Evolutionary conservation across 2,329 filamentous ascomycete species (phyloP).

Genomic region (Nothomitra cinnamomea): DNA sequence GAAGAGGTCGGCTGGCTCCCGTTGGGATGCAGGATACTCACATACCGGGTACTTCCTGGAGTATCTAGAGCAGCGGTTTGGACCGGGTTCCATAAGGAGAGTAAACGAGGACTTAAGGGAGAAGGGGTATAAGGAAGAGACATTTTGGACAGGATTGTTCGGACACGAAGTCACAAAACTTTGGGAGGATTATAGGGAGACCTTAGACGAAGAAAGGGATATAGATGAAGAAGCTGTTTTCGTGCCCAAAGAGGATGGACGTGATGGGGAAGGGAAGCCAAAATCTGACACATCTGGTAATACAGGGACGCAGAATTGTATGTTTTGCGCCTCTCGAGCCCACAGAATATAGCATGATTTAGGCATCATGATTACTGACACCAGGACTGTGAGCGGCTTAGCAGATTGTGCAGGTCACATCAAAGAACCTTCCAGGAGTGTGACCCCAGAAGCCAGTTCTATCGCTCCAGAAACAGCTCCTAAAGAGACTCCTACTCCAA

Average conservation of each 20-base stretch:
- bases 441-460: too few relatives aligned
- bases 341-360: too few relatives aligned
- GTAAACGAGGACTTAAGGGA: constrained; percentile 50
- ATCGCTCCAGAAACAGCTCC: too few relatives aligned
- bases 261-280: too few relatives aligned
- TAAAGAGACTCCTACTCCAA: too few relatives aligned
- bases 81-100: constrained; percentile 31
- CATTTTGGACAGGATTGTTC: constrained; percentile 52
- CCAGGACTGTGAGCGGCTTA: too few relatives aligned
- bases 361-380: too few relatives aligned
- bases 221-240: background rate
- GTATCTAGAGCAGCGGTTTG: constrained; percentile 54
- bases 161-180: constrained; percentile 48
- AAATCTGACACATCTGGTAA: too few relatives aligned
- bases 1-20: constrained; percentile 38
- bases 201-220: background rate
- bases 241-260: background rate
- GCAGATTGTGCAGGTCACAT: too few relatives aligned
- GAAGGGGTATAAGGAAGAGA: constrained; percentile 44
- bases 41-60: constrained; percentile 82
- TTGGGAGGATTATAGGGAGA: constrained; percentile 51
- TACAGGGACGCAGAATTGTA: too few relatives aligned
- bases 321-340: too few relatives aligned
- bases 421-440: too few relatives aligned
- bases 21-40: constrained; percentile 86